Evolutionary conservation across 2,329 filamentous ascomycete genomes (phyloP).

Genomic region (Coniochaeta sp.): DNA sequence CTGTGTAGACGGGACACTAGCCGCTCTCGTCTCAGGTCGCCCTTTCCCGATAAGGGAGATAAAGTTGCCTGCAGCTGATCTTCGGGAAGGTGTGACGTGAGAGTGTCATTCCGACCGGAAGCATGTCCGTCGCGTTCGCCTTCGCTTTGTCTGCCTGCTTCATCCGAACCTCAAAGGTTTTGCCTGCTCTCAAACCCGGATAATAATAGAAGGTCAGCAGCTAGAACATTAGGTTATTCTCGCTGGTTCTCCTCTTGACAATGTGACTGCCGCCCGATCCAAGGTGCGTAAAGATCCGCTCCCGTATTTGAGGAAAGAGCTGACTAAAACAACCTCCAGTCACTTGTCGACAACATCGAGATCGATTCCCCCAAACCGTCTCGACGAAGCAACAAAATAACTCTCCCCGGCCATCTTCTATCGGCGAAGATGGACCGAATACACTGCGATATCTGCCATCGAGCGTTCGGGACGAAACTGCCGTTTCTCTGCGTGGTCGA

Average conservation of each 20-base stretch:
- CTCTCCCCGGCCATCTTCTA: neutral
- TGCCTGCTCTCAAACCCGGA: neutral
- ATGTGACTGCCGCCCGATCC: neutral
- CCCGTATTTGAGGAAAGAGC: neutral
- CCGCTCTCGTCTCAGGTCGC: neutral
- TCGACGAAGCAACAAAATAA: neutral
- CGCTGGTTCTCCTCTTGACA: neutral
- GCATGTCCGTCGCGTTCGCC: neutral
- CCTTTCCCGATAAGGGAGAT: neutral
- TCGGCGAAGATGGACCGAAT: neutral
- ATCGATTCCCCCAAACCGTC: neutral
- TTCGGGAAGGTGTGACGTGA: neutral
- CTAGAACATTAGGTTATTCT: neutral
- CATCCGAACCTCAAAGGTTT: neutral
- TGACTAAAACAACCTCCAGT: neutral
- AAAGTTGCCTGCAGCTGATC: neutral
- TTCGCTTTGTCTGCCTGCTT: neutral
- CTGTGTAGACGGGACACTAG: neutral
- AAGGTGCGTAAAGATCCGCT: neutral
- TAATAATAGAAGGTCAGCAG: neutral
- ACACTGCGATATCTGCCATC: conserved; percentile 60
- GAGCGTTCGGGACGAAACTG: conserved; percentile 44
- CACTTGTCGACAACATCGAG: neutral
- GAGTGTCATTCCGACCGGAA: neutral
- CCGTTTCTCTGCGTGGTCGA: conserved; percentile 65